Conservation (phyloP, 225 moss, liverwort and hornwort species). For the Lunularia cruciata region DNA sequence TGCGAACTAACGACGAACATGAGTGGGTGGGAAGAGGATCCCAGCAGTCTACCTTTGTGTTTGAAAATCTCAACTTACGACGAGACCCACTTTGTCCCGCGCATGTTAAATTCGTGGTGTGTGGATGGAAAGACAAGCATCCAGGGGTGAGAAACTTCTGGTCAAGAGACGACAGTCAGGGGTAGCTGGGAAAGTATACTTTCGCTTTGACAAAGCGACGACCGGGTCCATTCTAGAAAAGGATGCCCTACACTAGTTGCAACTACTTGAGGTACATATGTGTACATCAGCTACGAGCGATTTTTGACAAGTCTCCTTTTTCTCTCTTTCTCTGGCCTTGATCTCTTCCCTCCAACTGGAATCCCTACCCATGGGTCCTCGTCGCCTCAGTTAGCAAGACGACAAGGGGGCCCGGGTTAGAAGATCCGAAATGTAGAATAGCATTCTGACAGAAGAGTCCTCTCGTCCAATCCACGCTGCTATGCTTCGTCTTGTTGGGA, state of each 20-base stretch:
- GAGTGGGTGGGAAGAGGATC: conserved; percentile 12
- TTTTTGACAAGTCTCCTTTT: not conserved
- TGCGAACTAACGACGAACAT: not conserved
- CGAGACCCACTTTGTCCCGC: not conserved
- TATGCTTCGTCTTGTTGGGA: not conserved
- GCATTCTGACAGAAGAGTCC: not conserved
- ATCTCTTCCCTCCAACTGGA: conserved; percentile 2
- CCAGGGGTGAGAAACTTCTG: not conserved
- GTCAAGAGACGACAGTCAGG: too few relatives aligned
- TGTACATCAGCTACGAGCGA: not conserved
- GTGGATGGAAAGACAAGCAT: not conserved
- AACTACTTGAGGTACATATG: not conserved
- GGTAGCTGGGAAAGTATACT: not conserved
- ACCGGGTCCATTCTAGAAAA: not conserved
- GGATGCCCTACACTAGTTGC: not conserved
- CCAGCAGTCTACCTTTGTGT: not conserved
- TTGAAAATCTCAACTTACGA: not conserved
- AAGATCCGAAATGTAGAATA: not conserved
- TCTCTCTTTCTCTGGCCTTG: not conserved
- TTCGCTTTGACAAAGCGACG: not conserved
- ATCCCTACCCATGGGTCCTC: not conserved
- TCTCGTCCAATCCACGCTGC: not conserved
- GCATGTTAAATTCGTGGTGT: not conserved
- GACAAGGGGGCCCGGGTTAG: not conserved
- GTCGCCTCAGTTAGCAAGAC: not conserved